Base-by-base conservation (phyloP, 192 early-diverging fungal species). In the Geranomyces michiganensis region DNA sequence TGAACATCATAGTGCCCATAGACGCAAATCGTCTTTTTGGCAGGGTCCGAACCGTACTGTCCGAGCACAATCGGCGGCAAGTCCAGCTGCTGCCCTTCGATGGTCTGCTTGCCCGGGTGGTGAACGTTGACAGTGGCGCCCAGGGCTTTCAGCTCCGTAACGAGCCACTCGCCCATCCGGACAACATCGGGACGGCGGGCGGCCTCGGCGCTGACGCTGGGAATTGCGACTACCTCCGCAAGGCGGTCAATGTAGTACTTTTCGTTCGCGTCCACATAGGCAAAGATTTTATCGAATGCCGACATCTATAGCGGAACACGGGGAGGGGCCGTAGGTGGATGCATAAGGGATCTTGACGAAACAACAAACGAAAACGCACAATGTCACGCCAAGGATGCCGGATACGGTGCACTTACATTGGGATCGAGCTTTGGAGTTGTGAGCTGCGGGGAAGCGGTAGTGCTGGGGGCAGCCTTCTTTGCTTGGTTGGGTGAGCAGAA, bases 1-100 rank as follows among this genome's bases (percentile, higher is more conserved):
- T 99, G 97, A 47, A 99, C 96, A 76, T 99, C 96, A 81, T 97
- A 97, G 82, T 99, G 96, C 19, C 96, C 95, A 81, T 98, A 98
- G 65, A 99, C 93, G 44, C 95, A 84, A 61, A 97, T 90, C 22
- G 95, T 99, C 87, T 94, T 94, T 90, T 99, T 99, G 74, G 67
- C 82, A 32, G 93, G 89, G 76, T 96, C 92, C 68, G 85, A 88
- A 63, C 97, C 97, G 73, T 95, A 95, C 73, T 88, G 88, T 21
- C 90, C 95, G 68, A 99, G 87, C 33, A 99, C 88, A 70, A 99
- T 87, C 41, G 94, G 96, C 62, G 97, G 94, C 58, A 99, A 81
- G 46, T 93, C 88, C 21, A 97, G 79, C 41, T 75, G 83, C 62
- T 78, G 72, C 45, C 93, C 95, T 36, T 97, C 84, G 76, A 96